Evolutionary conservation across 1,284 basidiomycete genomes (phyloP).

Genomic region (Coniferiporia weirii): DNA sequence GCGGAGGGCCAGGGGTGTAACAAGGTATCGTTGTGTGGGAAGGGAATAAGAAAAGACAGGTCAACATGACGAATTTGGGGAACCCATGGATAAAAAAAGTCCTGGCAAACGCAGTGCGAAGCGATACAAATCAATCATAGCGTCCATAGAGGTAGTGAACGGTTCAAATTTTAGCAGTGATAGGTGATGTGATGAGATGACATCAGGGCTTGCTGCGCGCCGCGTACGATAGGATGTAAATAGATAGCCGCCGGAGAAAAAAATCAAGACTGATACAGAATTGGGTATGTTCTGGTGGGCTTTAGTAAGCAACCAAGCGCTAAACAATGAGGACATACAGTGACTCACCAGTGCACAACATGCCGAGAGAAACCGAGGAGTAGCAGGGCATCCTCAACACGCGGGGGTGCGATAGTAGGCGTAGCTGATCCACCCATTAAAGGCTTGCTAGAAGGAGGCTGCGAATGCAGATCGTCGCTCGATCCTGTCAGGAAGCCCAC

Average conservation of each 20-base stretch:
- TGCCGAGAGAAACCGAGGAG: constrained; percentile 67
- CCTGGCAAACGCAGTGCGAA: neutral
- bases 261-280: neutral
- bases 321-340: neutral
- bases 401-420: constrained; percentile 25
- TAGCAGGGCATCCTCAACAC: constrained; percentile 59
- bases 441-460: neutral
- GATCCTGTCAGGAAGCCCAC: constrained; percentile 19
- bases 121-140: neutral
- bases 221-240: constrained; percentile 3
- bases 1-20: neutral
- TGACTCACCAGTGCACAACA: constrained; percentile 42
- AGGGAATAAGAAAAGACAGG: neutral
- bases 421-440: constrained; percentile 19
- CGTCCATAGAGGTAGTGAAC: neutral
- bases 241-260: neutral
- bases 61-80: neutral
- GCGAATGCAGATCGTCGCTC: constrained; percentile 14
- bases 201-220: neutral
- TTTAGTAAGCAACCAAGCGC: neutral
- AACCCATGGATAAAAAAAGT: neutral
- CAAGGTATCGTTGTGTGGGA: neutral
- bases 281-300: neutral
- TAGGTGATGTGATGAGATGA: neutral
- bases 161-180: neutral